A percentile compares a stretch with the other conserved stretches of the same genome.
Conservation (phyloP, 208 protist species). For the Trypanosomatidae sp. region DNA sequence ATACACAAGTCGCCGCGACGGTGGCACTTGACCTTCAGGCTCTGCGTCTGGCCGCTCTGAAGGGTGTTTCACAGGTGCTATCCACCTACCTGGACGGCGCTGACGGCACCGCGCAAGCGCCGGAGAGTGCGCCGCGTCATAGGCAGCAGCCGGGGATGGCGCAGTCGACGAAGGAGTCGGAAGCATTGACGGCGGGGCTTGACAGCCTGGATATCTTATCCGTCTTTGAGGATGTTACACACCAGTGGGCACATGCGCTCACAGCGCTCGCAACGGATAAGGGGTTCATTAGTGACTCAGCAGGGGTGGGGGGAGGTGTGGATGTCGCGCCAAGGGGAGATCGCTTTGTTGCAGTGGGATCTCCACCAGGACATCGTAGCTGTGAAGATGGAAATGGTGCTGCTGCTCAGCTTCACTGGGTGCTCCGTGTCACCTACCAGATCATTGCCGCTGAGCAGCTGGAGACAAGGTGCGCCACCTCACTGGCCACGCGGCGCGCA, state of each 20-base stretch:
- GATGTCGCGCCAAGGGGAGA: not conserved
- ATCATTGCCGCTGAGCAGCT: constrained; percentile 25
- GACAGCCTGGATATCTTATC: not conserved
- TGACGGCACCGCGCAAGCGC: not conserved
- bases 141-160: not conserved
- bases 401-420: constrained; percentile 21
- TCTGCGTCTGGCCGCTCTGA: constrained; percentile 14
- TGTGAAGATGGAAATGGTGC: not conserved
- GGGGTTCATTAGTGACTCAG: not conserved
- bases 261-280: not conserved
- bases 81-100: constrained; percentile 12
- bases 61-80: constrained; percentile 19
- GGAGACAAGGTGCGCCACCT: not conserved
- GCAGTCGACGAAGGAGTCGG: not conserved
- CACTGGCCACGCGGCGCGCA: not conserved
- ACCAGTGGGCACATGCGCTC: constrained; percentile 15
- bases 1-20: not conserved
- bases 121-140: not conserved
- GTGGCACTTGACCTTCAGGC: not conserved
- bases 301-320: not conserved
- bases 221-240: constrained; percentile 14
- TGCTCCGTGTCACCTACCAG: constrained; percentile 26
- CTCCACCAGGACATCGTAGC: not conserved
- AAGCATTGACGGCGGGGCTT: not conserved
- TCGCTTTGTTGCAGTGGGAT: not conserved